Conservation (phyloP, 495 filamentous ascomycete species). For the Schizothecium vesticola region DNA sequence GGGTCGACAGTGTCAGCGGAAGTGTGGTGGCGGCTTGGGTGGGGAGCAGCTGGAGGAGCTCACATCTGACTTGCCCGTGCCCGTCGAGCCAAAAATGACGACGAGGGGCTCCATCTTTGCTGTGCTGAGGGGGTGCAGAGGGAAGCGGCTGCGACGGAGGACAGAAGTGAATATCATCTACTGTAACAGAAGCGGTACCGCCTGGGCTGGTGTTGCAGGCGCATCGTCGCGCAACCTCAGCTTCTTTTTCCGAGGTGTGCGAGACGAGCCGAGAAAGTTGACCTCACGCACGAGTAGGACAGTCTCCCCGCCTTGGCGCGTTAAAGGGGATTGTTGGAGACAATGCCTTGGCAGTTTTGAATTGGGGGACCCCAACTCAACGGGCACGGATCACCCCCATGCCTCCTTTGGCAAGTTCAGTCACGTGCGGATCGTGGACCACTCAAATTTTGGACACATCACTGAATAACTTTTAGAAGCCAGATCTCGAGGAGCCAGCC, state of each 20-base stretch:
- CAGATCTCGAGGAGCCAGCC: conserved; percentile 39
- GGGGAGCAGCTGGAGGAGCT: conserved; percentile 2
- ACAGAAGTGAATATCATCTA: conserved; percentile 12
- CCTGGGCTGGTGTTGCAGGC: neutral
- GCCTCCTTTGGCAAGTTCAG: neutral
- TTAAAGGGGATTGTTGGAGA: conserved; percentile 5
- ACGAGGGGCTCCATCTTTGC: conserved; percentile 56
- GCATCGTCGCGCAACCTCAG: conserved; percentile 6
- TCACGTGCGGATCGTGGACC: conserved; percentile 35
- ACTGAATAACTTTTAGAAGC: conserved; percentile 44
- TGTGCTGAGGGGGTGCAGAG: neutral
- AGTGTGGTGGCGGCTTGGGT: neutral
- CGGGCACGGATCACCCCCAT: neutral
- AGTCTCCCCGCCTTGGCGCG: conserved; percentile 3
- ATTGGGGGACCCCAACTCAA: neutral
- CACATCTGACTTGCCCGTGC: conserved; percentile 98
- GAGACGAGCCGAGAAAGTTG: neutral
- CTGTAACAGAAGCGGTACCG: neutral
- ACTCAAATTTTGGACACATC: conserved; percentile 51
- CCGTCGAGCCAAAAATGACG: conserved; percentile 84
- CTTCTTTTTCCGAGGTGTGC: neutral
- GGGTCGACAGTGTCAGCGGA: neutral
- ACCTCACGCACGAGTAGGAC: neutral
- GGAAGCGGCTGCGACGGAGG: neutral
- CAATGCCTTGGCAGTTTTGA: conserved; percentile 8